A percentile compares a stretch with the other conserved stretches of the same genome.
These are phyloP conservation scores for Cyanidium caldarium DNA, from an alignment of 23 red algal species.

Conservation along the genomic window DNA sequence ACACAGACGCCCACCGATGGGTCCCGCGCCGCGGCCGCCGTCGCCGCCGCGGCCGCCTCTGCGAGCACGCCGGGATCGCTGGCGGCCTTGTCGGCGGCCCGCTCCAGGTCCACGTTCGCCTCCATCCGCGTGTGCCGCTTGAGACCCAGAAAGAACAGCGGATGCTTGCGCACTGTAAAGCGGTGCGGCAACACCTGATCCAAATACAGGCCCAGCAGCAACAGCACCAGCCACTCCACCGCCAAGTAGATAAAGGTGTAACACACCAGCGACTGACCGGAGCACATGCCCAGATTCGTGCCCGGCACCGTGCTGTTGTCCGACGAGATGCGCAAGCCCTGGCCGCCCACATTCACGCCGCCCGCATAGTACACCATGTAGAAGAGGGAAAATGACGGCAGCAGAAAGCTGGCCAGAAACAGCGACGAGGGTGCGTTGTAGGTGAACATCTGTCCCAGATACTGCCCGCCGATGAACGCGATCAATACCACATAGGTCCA, in stretches of 20 bases:
- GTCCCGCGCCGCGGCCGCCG: neutral
- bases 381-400: conserved; percentile 76
- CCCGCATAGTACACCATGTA: conserved; percentile 60
- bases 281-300: conserved; percentile 54
- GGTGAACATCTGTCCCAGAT: conserved; percentile 26
- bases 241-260: conserved; percentile 39
- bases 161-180: conserved; percentile 34
- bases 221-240: conserved; percentile 29
- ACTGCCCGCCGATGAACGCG: conserved; percentile 53
- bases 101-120: neutral
- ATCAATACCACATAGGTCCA: conserved; percentile 63
- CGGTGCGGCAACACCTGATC: conserved; percentile 45
- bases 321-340: conserved; percentile 22
- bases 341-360: conserved; percentile 34
- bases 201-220: conserved; percentile 56
- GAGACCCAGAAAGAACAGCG: conserved; percentile 61
- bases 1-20: conserved; percentile 31
- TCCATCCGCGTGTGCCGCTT: neutral
- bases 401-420: conserved; percentile 44
- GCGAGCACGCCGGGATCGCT: conserved; percentile 9
- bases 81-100: neutral
- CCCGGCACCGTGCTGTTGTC: conserved; percentile 16
- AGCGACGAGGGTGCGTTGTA: conserved; percentile 13
- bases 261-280: conserved; percentile 39
- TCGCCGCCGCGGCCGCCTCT: conserved; percentile 10